Conservation (phyloP, 768 basidiomycete genomes). For the Rubroboletus pulcherrimus region DNA sequence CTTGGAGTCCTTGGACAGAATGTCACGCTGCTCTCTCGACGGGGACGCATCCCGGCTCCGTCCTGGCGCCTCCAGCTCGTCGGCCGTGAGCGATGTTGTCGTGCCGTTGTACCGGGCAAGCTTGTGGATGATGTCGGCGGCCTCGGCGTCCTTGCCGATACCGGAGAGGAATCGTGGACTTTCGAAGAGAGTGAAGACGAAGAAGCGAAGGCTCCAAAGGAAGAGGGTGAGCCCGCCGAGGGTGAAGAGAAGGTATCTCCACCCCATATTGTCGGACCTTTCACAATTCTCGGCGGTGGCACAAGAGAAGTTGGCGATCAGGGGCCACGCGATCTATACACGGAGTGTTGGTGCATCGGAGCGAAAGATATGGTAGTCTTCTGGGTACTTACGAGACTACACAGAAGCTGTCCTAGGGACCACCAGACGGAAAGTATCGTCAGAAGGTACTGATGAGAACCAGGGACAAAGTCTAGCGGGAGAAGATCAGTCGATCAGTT, state of each 20-base stretch:
- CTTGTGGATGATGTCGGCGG: conserved; percentile 44
- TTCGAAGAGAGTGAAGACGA: conserved; percentile 50
- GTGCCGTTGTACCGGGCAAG: conserved; percentile 51
- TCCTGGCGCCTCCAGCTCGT: conserved; percentile 39
- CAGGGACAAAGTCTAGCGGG: conserved; percentile 46
- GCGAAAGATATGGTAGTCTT: background rate
- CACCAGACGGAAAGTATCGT: conserved; percentile 59
- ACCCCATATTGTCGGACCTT: conserved; percentile 55
- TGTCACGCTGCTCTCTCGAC: conserved; percentile 14
- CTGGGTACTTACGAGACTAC: conserved; percentile 36
- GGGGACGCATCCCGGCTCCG: conserved; percentile 9
- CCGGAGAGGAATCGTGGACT: conserved; percentile 58
- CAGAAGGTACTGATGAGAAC: conserved; percentile 54
- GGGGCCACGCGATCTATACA: conserved; percentile 54
- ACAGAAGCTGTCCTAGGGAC: conserved; percentile 53
- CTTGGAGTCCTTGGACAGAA: conserved; percentile 40
- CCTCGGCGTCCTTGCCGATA: conserved; percentile 49
- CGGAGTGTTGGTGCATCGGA: background rate
- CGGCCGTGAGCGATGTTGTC: conserved; percentile 39
- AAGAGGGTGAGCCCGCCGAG: conserved; percentile 52
- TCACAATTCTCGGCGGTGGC: conserved; percentile 32
- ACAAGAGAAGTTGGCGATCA: conserved; percentile 56
- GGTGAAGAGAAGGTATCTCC: conserved; percentile 56
- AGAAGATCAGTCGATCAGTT: conserved; percentile 1
- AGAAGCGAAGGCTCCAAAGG: conserved; percentile 51